These are phyloP conservation scores for Kalmusia sp. DNA, from an alignment of 2,329 filamentous ascomycete genomes.

Conservation along the genomic window DNA sequence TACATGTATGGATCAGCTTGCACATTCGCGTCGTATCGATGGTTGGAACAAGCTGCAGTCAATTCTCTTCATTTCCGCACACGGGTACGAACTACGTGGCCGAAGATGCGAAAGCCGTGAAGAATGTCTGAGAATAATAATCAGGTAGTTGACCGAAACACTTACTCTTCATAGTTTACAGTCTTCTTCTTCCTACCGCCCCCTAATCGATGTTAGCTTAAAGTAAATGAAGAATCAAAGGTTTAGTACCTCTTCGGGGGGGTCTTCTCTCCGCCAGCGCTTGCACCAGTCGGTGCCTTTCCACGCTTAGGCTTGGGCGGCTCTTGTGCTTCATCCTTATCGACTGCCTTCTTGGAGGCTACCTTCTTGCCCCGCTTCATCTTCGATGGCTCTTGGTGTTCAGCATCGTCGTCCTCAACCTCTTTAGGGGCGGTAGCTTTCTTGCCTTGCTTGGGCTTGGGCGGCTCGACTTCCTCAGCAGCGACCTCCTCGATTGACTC, in stretches of 20 bases:
- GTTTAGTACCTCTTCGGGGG: constrained; percentile 36
- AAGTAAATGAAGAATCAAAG: too few species aligned
- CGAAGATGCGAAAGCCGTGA: not conserved
- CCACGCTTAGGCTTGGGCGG: constrained; percentile 30
- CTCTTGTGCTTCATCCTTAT: constrained; percentile 16
- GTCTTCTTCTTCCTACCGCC: constrained; percentile 34
- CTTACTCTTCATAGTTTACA: constrained; percentile 24
- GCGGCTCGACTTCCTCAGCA: constrained; percentile 30
- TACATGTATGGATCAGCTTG: not conserved
- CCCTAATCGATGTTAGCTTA: constrained; percentile 22
- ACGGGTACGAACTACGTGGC: too few species aligned
- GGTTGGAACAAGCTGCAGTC: not conserved
- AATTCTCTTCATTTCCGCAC: not conserved
- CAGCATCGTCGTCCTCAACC: constrained; percentile 13
- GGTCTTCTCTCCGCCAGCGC: constrained; percentile 23
- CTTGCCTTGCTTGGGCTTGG: constrained; percentile 14
- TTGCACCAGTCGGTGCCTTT: constrained; percentile 25
- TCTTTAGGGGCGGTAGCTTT: constrained; percentile 11
- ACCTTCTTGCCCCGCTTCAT: constrained; percentile 19
- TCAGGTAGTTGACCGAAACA: not conserved
- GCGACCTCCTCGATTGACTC: constrained; percentile 18
- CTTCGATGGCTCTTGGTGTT: constrained; percentile 17
- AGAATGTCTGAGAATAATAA: not conserved
- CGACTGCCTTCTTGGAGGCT: constrained; percentile 20
- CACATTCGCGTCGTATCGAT: too few species aligned